Conservation (phyloP, 179 eudicot species). For the Corrigiola litoralis region DNA sequence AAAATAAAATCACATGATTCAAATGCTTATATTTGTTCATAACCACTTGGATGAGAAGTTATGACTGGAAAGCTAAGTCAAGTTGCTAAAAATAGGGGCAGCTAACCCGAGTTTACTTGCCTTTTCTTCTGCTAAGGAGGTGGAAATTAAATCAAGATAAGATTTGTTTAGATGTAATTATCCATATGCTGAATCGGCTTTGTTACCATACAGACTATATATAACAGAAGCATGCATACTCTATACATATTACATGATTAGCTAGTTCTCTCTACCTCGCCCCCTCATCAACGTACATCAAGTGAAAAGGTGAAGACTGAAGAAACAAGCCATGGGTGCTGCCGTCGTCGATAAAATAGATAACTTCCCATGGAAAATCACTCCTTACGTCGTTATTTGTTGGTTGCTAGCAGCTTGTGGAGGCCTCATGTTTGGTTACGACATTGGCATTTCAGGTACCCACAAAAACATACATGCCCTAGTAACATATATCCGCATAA, state of each 20-base stretch:
- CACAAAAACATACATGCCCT: no score
- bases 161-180: neutral
- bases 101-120: neutral
- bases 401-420: conserved; percentile 29
- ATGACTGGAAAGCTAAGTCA: neutral
- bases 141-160: neutral
- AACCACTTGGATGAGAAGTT: neutral
- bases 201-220: neutral
- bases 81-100: neutral
- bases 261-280: no score
- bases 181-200: neutral
- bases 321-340: neutral
- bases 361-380: conserved; percentile 20
- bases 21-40: no score
- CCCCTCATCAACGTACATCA: no score
- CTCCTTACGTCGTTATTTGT: conserved; percentile 18
- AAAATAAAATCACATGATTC: neutral
- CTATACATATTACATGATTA: no score
- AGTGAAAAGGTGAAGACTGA: neutral
- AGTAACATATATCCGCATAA: no score
- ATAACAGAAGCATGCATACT: no score
- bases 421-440: conserved; percentile 35
- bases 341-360: neutral
- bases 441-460: conserved; percentile 31
- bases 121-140: neutral